Base-by-base conservation (phyloP, 805 yeast genomes). In the Blastobotrys attinorum region DNA sequence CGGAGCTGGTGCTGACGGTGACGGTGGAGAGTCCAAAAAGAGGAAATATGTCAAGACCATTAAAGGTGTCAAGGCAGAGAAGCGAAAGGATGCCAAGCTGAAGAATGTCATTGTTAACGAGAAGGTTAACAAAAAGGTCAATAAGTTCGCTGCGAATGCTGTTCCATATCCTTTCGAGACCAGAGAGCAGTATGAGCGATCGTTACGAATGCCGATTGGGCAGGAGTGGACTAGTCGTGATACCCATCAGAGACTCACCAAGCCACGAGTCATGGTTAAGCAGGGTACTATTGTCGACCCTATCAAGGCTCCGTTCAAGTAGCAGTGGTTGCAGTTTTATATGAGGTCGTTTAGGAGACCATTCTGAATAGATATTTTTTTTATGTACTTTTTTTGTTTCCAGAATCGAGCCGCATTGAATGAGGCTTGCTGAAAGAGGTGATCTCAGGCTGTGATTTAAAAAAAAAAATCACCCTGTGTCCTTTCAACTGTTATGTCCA, bases 131-230 rank as follows among this genome's bases (percentile, higher is more conserved):
- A 89, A 90, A 69, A 86, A 83, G 72, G 81, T 80, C 58, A 67
- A 78, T 57, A 88, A 86, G 65, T 92, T 86, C 66, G 88, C 81
- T 62, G 83, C 96, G 1, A 73, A 80, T 32, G 78, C 82, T n/a
- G 96, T 92, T 39, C 97, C 97, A 22, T 90, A 81, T 75, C 97
- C 97, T 47, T 92, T 74, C 62, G 97, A 92, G 66, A 82, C 81
- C 47, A 75, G 81, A 60, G 97, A 88, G 60, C 97, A 92, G 65
- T 92, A 92, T 63, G 98, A 92, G 64, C 77, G 96, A 59, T 79
- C 95, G 3, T 70, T 92, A 57, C 76, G 95, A 59, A 82, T 87
- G 87, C 97, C 97, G n/a, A 70, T 92, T 48, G 97, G 97, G 21
- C 94, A 85, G 63, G 96, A 92, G 65, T 92, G 97, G 97, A 80